Conservation (phyloP, 768 basidiomycete species). For the Rhizopogon vinicolor region DNA sequence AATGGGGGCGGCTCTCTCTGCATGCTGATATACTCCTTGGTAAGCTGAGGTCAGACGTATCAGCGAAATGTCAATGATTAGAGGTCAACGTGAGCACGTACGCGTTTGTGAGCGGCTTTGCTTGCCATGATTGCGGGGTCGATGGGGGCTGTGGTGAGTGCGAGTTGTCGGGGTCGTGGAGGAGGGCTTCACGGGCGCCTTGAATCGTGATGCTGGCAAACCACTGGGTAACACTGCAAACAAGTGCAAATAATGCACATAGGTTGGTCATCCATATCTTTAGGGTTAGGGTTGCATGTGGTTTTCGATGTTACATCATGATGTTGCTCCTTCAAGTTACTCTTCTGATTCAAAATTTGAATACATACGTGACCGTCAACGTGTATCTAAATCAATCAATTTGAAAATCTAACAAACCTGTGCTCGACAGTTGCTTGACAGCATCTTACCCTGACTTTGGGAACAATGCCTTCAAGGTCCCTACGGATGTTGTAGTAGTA, state of each 20-base stretch:
- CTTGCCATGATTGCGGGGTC: conserved; percentile 54
- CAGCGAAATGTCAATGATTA: neutral
- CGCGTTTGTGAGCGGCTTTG: conserved; percentile 85
- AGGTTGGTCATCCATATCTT: neutral
- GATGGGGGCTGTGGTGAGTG: neutral
- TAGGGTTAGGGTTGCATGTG: neutral
- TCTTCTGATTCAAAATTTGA: no score
- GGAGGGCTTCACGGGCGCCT: neutral
- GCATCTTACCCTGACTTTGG: no score
- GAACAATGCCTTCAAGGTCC: no score
- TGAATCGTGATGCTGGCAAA: neutral
- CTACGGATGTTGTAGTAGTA: no score
- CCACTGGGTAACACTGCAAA: neutral
- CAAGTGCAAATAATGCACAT: neutral
- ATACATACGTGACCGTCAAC: no score
- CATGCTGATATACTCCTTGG: conserved; percentile 89
- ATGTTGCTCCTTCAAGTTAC: neutral
- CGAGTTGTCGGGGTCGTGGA: conserved; percentile 10
- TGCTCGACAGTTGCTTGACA: no score
- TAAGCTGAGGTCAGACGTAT: conserved; percentile 42
- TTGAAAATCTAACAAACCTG: no score
- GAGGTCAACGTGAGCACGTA: conserved; percentile 29
- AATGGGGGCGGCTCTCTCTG: conserved; percentile 93
- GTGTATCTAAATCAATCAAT: no score
- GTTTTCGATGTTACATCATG: no score